Evolutionary conservation across 768 basidiomycete genomes (phyloP).

Genomic region (Jaapia argillacea): DNA sequence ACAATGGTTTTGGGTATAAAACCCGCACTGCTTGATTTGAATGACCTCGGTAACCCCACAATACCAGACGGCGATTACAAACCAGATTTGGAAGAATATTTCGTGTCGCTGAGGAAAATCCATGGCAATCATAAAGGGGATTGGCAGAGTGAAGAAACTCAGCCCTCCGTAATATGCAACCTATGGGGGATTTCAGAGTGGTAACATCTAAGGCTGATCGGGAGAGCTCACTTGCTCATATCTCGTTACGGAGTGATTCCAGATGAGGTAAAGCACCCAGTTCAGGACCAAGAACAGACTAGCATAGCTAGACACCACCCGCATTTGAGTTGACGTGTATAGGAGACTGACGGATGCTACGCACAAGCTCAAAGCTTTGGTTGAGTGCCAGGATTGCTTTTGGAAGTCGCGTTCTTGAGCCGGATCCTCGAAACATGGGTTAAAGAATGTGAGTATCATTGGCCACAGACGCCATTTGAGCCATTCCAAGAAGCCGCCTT

Average conservation of each 20-base stretch:
- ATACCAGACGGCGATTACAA: conserved; percentile 16
- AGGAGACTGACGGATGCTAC: too few relatives aligned
- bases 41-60: conserved; percentile 11
- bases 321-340: too few relatives aligned
- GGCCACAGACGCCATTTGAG: too few relatives aligned
- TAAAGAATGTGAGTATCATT: too few relatives aligned
- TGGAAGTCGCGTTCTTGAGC: conserved; percentile 13
- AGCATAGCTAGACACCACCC: too few relatives aligned
- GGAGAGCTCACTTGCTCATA: conserved; percentile 7
- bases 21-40: conserved; percentile 6
- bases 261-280: conserved; percentile 20
- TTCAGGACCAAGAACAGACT: conserved; percentile 19
- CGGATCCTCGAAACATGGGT: conserved; percentile 14
- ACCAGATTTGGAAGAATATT: conserved; percentile 18
- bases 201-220: too few relatives aligned
- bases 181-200: too few relatives aligned
- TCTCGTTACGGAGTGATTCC: conserved; percentile 10
- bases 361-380: conserved; percentile 11
- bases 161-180: too few relatives aligned
- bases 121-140: too few relatives aligned
- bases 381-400: conserved; percentile 14
- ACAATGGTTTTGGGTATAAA: conserved; percentile 7
- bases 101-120: conserved; percentile 9
- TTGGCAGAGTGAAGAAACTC: too few relatives aligned
- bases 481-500: too few relatives aligned